Conservation (phyloP, 1,284 basidiomycete genomes). For the Farysia itapuensis region DNA sequence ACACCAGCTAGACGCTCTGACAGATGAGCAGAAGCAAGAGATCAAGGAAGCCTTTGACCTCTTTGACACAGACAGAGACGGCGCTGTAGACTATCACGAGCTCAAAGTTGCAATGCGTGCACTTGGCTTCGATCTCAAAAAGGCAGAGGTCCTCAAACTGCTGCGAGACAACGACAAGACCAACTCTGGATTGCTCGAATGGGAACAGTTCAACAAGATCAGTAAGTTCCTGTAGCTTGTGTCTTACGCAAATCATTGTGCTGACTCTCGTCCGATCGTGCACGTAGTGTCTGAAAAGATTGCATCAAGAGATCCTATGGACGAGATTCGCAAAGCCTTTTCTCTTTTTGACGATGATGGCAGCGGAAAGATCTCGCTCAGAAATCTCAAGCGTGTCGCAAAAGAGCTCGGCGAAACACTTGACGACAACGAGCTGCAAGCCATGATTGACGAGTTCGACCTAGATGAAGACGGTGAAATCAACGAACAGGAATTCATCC, state of each 20-base stretch:
- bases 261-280: background rate
- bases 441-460: slow-evolving; percentile 99
- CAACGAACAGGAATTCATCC: slow-evolving; percentile 87
- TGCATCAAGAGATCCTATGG: slow-evolving; percentile 88
- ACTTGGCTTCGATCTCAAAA: slow-evolving; percentile 95
- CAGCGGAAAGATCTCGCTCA: slow-evolving; percentile 88
- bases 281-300: slow-evolving; percentile 86
- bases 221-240: slow-evolving; percentile 69
- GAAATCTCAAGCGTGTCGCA: slow-evolving; percentile 88
- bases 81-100: slow-evolving; percentile 82
- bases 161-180: slow-evolving; percentile 88
- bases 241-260: background rate
- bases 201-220: slow-evolving; percentile 90
- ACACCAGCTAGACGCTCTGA: slow-evolving; percentile 62
- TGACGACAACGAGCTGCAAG: slow-evolving; percentile 98
- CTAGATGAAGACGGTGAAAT: slow-evolving; percentile 98
- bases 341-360: slow-evolving; percentile 94
- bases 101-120: slow-evolving; percentile 98
- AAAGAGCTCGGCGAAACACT: slow-evolving; percentile 95
- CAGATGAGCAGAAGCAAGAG: slow-evolving; percentile 93
- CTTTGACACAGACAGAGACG: slow-evolving; percentile 98
- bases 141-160: slow-evolving; percentile 94
- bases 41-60: slow-evolving; percentile 99
- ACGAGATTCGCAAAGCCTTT: slow-evolving; percentile 93
- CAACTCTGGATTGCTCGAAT: slow-evolving; percentile 88